A percentile compares a stretch with the other conserved stretches of the same genome.
Evolutionary conservation across 1,284 basidiomycete species (phyloP).

Genomic region (Ganoderma boninense): DNA sequence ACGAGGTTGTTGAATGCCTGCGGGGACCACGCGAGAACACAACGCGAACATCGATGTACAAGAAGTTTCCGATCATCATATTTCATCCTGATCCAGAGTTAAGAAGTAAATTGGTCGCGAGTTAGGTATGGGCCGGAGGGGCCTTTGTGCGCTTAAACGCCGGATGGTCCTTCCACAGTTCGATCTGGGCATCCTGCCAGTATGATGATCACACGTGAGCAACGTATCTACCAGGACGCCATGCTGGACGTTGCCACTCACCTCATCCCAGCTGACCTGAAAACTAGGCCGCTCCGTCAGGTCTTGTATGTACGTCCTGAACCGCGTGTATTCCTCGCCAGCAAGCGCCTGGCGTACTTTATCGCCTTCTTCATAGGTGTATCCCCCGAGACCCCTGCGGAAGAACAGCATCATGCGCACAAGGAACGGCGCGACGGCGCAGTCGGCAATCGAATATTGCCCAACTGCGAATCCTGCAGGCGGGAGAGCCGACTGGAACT

Average conservation of each 20-base stretch:
- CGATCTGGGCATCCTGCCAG: slow-evolving; percentile 11
- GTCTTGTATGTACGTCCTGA: slow-evolving; percentile 40
- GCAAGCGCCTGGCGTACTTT: slow-evolving; percentile 39
- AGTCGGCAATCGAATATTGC: slow-evolving; percentile 60
- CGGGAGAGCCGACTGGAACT: slow-evolving; percentile 44
- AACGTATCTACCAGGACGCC: neutral
- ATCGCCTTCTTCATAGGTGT: slow-evolving; percentile 38
- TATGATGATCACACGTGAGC: neutral
- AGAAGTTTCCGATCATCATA: neutral
- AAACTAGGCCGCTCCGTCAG: slow-evolving; percentile 43
- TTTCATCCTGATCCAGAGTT: neutral
- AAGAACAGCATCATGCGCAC: slow-evolving; percentile 39
- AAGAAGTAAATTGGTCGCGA: neutral
- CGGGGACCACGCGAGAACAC: neutral
- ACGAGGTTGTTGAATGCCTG: neutral
- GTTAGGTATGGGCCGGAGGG: neutral
- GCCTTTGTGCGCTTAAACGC: slow-evolving; percentile 3
- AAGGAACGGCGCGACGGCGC: slow-evolving; percentile 52
- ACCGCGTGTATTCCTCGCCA: slow-evolving; percentile 41
- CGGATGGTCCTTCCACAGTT: slow-evolving; percentile 17
- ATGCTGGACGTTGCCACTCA: slow-evolving; percentile 26
- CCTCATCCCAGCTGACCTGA: slow-evolving; percentile 43
- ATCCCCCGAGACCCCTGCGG: slow-evolving; percentile 43
- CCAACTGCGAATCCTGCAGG: slow-evolving; percentile 44
- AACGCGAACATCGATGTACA: neutral